Evolutionary conservation across 1,139 yeast species (phyloP), one percentile per base, ranked within the genome.

Genomic region (Lodderomyces metapsilosis): DNA sequence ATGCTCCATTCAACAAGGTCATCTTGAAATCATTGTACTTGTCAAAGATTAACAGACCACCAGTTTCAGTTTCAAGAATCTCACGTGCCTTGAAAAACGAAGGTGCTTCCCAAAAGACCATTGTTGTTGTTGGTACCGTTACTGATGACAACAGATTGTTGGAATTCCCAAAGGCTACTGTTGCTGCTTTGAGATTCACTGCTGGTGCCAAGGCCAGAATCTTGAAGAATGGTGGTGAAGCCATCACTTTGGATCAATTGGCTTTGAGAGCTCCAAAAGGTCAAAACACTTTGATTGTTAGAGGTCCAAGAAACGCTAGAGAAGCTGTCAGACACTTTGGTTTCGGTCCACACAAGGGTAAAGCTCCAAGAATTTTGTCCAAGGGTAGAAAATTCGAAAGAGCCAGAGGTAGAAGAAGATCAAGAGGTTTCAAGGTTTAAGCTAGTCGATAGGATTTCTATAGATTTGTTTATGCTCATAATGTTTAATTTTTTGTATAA

Each of bases 311-410:
- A 86, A 82, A 78, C 78, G 69, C 95, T 74, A 88, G 99, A 83
- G 98, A 92, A 82, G 96, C 98, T 64, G 98, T 88, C 65, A 88
- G 98, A 83, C 98, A 92, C 87, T 94, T 94, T 71, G 98, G 98
- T 76, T 72, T 92, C 77, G 98, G 98, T 79, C 99, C 98, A 68
- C 98, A 94, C 95, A 87, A 88, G 84, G 79, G 83, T 79, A 94
- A 92, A 88, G 98, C 98, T 67, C 99, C 99, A 78, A 89, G 95
- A 82, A 85, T 92, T 74, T 68, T 78, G 69, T 91, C 98, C 57
- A 89, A 82, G 76, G 98, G 98, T 74, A 92, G 98, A 84, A 94
- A 92, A 82, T 92, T 92, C 83, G 98, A 94, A 84, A 88, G 94
- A 78, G 98, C 97, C 66, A 92, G 98, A 88, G 98, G 98, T 84